Percentiles rank a stretch among this genome's conserved stretches.
Conservation (phyloP, 2,329 filamentous ascomycete species). For the Fusarium foetens region DNA sequence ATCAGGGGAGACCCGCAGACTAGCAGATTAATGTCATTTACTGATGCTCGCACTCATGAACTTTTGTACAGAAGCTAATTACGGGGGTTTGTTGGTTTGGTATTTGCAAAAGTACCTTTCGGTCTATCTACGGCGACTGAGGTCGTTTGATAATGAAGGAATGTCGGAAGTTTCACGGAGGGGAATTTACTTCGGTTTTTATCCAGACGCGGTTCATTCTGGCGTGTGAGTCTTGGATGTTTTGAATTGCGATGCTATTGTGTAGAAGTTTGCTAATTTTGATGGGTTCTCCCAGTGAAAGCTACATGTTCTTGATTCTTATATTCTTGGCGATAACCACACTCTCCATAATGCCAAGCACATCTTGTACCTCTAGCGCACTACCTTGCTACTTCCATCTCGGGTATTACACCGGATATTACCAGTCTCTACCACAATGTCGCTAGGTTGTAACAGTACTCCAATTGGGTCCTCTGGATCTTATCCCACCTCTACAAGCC, state of each 20-base stretch:
- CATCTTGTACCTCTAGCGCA: not conserved
- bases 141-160: not conserved
- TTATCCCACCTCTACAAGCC: not conserved
- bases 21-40: accelerated
- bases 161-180: not conserved
- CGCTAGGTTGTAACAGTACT: not conserved
- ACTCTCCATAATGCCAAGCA: not conserved
- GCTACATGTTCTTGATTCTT: not conserved
- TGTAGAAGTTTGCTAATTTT: not conserved
- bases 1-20: not conserved
- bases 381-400: not conserved
- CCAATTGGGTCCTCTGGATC: not conserved
- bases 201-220: too few relatives aligned
- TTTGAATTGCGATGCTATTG: too few relatives aligned
- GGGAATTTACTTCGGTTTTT: not conserved
- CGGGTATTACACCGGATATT: not conserved
- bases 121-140: too few relatives aligned
- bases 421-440: not conserved
- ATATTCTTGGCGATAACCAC: not conserved
- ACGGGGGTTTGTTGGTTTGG: too few relatives aligned
- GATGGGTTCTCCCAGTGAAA: accelerated
- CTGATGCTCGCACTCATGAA: not conserved
- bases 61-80: too few relatives aligned
- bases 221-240: accelerated
- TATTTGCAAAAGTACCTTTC: not conserved